Evolutionary conservation across 257 asterid genomes (phyloP).

Genomic region (Lithospermum erythrorhizon): DNA sequence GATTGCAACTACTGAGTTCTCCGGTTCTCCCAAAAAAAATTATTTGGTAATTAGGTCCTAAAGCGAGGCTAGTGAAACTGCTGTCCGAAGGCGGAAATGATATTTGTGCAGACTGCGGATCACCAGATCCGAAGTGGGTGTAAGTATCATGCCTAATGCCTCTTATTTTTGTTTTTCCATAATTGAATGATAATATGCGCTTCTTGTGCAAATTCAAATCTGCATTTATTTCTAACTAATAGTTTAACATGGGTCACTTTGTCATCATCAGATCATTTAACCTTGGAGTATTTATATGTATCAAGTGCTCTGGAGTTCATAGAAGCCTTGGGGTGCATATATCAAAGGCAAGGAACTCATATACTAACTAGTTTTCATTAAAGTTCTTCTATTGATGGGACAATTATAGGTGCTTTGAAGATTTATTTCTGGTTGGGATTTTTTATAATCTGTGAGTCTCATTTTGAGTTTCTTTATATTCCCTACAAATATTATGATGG

Average conservation of each 20-base stretch:
- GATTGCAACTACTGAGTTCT: not conserved
- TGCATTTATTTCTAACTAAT: not conserved
- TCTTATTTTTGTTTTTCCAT: not conserved
- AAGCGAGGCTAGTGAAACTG: constrained; percentile 51
- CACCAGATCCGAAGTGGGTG: constrained; percentile 97
- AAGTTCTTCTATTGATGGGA: not conserved
- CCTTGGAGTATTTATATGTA: constrained; percentile 75
- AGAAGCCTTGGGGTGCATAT: constrained; percentile 95
- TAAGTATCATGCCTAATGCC: constrained; percentile 26
- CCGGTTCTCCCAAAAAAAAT: not conserved
- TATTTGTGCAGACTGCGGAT: constrained; percentile 85
- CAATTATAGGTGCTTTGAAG: not conserved
- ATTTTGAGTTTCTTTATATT: too few relatives aligned
- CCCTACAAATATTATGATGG: too few relatives aligned
- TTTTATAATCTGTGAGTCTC: too few relatives aligned
- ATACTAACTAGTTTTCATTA: not conserved
- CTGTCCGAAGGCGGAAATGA: constrained; percentile 53
- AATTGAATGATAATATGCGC: not conserved
- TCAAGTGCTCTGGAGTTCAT: constrained; percentile 90
- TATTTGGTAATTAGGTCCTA: constrained; percentile 31
- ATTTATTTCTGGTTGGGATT: not conserved
- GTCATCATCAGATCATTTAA: constrained; percentile 52
- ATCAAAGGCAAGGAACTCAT: constrained; percentile 41
- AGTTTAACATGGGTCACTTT: not conserved
- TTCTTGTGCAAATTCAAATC: not conserved